Base-by-base conservation (phyloP, 441 rosid genomes). In the Populus hybrid region DNA sequence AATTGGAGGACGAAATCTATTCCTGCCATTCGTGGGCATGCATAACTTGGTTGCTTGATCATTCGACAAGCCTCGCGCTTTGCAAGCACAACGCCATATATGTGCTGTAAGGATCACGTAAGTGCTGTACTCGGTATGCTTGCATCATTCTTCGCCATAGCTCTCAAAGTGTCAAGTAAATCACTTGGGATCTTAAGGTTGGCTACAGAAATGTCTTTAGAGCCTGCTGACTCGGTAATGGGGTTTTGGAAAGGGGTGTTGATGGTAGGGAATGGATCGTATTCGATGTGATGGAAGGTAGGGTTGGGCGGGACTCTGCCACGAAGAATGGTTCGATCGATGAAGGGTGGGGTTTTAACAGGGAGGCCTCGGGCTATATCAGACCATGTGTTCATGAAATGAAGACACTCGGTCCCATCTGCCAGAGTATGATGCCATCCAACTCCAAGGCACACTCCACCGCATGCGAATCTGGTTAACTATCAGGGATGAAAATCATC, bases 51-150 rank as follows among this genome's bases (percentile, higher is more conserved):
- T 81, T 64, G 42, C 66, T 72, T 87, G 83, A 63, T 82, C 79
- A 71, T 82, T 73, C 1, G 75, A 23, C 67, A 86, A 84, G 50
- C 76, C 73, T 10, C 85, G 83, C 21, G 89, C 81, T 70, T 75
- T 78, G 83, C 84, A 84, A 3, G 77, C 69, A 75, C 90, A 84
- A 26, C 82, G 91, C 93, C 93, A 89, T 16, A 84, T 82, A 42
- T 86, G 88, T 0, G 88, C 86, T 5, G 67, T 68, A 32, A 83
- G 67, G 2, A 70, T 38, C 30, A 66, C 26, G 2, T 46, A 65
- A 4, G 67, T 77, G n/a, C 53, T 30, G 68, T 35, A 46, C 14
- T 34, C 3, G 1, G 16, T 67, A 3, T 67, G 12, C 14, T 35
- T 30, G 20, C 11, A 63, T 1, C 6, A 9, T 9, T 3, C 1